A percentile compares a stretch with the other conserved stretches of the same genome.
phyloP scores from a whole-genome alignment of 768 basidiomycete species.

The Saitozyma podzolica region DNA sequence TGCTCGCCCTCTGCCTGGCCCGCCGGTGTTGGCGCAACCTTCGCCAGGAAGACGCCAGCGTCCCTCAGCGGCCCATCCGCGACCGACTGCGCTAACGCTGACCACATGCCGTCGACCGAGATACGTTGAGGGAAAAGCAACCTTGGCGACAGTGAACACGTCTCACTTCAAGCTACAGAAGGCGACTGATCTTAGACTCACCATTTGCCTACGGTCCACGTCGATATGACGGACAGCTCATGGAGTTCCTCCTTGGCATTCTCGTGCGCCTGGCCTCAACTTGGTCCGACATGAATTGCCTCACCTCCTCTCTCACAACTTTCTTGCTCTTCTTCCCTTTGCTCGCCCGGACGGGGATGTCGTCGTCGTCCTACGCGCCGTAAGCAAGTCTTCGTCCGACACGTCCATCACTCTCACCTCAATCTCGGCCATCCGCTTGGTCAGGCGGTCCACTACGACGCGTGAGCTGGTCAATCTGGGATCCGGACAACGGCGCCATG shows the following conservation, averaged over 20 bases:
- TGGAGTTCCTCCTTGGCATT: conserved; percentile 11
- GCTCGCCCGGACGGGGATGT: conserved; percentile 14
- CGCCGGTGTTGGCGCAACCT: conserved; percentile 19
- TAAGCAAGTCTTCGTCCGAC: neutral
- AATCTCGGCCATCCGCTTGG: conserved; percentile 13
- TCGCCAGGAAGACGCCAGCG: conserved; percentile 23
- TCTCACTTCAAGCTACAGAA: neutral
- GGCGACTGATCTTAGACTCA: conserved; percentile 3
- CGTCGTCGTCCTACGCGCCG: conserved; percentile 12
- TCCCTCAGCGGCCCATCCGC: conserved; percentile 24
- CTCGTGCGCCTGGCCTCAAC: conserved; percentile 16
- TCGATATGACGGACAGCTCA: conserved; percentile 8
- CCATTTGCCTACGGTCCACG: conserved; percentile 35
- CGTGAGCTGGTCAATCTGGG: neutral
- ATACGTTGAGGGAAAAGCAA: conserved; percentile 20
- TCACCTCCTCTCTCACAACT: conserved; percentile 22
- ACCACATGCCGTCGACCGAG: conserved; percentile 26
- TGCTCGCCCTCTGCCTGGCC: neutral
- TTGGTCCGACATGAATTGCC: neutral
- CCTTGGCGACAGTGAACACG: conserved; percentile 5
- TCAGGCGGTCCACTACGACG: conserved; percentile 13
- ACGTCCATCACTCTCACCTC: conserved; percentile 6
- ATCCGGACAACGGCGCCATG: neutral
- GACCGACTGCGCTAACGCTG: conserved; percentile 20
- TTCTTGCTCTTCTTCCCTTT: conserved; percentile 29